Percentiles rank a stretch among this genome's conserved stretches.
Conservation (phyloP, 805 yeast genomes). For the Yarrowia osloensis region DNA sequence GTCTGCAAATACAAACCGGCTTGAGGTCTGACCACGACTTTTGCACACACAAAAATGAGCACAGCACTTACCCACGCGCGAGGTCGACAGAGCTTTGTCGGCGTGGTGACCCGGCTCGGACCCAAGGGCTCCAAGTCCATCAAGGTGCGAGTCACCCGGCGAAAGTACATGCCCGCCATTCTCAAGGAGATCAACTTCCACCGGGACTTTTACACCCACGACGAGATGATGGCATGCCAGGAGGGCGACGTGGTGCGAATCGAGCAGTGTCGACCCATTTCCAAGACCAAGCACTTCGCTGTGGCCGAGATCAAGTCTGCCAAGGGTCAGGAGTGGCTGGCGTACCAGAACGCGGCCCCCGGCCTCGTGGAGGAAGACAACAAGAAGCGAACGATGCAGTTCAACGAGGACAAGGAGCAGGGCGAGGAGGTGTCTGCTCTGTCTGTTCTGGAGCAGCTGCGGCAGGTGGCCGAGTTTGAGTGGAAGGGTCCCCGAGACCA, state of each 20-base stretch:
- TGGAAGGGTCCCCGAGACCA: constrained; percentile 36
- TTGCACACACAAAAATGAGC: not conserved
- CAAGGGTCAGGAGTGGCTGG: constrained; percentile 88
- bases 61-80: constrained; percentile 43
- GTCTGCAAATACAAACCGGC: not conserved
- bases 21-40: not conserved
- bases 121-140: constrained; percentile 88
- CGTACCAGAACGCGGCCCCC: constrained; percentile 73
- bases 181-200: constrained; percentile 65
- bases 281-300: constrained; percentile 81
- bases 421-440: constrained; percentile 36
- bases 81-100: constrained; percentile 90
- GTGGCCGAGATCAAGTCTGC: constrained; percentile 87
- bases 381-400: constrained; percentile 53
- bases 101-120: constrained; percentile 93
- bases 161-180: constrained; percentile 60
- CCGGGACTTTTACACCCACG: constrained; percentile 88
- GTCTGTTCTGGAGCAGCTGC: constrained; percentile 36
- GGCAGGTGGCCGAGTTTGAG: constrained; percentile 34
- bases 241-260: constrained; percentile 96
- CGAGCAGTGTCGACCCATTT: constrained; percentile 77
- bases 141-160: constrained; percentile 83
- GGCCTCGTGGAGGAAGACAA: constrained; percentile 69
- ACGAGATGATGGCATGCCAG: constrained; percentile 85
- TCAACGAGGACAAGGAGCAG: constrained; percentile 52